These are phyloP conservation scores for Pouteria glomerata DNA, from an alignment of 148 eudicot genomes.

Conservation along the genomic window DNA sequence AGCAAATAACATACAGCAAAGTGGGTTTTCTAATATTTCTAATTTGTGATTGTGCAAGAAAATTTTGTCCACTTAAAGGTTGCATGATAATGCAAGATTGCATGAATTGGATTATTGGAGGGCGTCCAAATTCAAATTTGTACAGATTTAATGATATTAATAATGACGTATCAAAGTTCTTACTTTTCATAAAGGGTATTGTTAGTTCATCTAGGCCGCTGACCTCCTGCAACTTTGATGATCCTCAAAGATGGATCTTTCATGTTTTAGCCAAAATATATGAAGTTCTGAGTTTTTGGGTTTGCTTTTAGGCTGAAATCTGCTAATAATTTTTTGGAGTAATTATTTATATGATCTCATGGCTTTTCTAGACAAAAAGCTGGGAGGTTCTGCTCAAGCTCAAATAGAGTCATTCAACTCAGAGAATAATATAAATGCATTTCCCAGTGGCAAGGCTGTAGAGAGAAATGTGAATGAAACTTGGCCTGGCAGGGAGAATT, in stretches of 20 bases:
- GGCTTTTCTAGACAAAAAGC: constrained; percentile 17
- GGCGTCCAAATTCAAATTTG: neutral
- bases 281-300: neutral
- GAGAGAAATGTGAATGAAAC: constrained; percentile 22
- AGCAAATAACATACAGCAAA: neutral
- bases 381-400: constrained; percentile 21
- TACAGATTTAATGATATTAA: no score
- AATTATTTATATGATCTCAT: neutral
- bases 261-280: neutral
- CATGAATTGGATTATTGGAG: neutral
- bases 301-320: neutral
- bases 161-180: neutral
- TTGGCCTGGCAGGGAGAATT: constrained; percentile 22
- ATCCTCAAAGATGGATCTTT: neutral
- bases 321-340: neutral
- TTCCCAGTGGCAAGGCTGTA: constrained; percentile 23
- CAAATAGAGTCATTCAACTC: constrained; percentile 20
- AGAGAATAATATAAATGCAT: constrained; percentile 17
- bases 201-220: neutral
- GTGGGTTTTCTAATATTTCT: neutral
- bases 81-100: neutral
- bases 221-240: neutral
- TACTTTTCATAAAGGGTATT: neutral
- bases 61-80: neutral
- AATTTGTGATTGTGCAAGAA: neutral